These are phyloP conservation scores for Hymenotorrendiella dingleyae DNA, from an alignment of 2,329 filamentous ascomycete genomes.

Conservation along the genomic window DNA sequence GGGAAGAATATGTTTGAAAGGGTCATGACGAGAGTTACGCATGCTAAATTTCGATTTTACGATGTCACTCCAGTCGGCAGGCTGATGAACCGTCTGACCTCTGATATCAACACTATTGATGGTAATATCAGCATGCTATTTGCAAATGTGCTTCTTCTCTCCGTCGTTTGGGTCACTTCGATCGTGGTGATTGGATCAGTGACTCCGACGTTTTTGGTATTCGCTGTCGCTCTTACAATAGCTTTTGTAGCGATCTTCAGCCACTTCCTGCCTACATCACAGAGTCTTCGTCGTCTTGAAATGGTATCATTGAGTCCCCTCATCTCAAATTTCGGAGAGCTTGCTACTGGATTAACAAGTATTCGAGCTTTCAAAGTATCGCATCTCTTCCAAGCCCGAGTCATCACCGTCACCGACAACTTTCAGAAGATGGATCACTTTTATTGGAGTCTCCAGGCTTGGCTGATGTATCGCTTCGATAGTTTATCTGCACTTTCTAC, in stretches of 20 bases:
- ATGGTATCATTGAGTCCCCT: slow-evolving; percentile 85
- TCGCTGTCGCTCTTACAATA: slow-evolving; percentile 61
- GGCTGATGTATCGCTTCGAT: slow-evolving; percentile 78
- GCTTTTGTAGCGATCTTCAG: slow-evolving; percentile 70
- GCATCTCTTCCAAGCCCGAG: slow-evolving; percentile 69
- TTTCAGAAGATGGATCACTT: slow-evolving; percentile 97
- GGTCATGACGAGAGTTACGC: slow-evolving; percentile 67
- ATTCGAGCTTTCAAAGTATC: slow-evolving; percentile 80
- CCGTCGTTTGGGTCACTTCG: slow-evolving; percentile 66
- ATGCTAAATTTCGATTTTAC: slow-evolving; percentile 83
- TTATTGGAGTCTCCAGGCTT: slow-evolving; percentile 83
- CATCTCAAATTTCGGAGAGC: slow-evolving; percentile 86
- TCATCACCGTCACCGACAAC: slow-evolving; percentile 74
- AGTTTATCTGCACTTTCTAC: slow-evolving; percentile 66
- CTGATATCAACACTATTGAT: slow-evolving; percentile 84
- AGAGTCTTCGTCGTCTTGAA: slow-evolving; percentile 75
- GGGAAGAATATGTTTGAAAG: slow-evolving; percentile 69
- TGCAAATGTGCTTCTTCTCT: slow-evolving; percentile 62
- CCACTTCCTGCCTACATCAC: slow-evolving; percentile 74
- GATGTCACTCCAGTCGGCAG: slow-evolving; percentile 84
- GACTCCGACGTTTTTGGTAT: slow-evolving; percentile 69
- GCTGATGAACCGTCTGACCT: slow-evolving; percentile 87
- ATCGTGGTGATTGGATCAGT: slow-evolving; percentile 73
- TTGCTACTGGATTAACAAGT: slow-evolving; percentile 79
- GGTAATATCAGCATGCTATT: slow-evolving; percentile 76